These are phyloP conservation scores for Pseudopediastrum boryanum DNA, from an alignment of 139 green algal genomes.

Conservation along the genomic window DNA sequence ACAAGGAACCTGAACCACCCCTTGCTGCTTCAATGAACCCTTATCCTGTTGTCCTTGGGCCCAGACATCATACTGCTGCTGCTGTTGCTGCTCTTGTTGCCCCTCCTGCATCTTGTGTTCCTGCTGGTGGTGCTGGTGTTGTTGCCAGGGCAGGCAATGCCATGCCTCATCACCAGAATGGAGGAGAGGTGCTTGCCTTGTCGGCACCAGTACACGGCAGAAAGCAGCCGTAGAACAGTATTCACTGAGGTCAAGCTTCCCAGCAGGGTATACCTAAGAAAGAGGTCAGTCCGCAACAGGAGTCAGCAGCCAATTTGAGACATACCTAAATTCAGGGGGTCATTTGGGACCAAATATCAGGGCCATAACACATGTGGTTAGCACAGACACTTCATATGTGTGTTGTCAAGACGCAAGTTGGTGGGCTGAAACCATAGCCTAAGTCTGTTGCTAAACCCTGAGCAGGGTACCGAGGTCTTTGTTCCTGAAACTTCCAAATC, in stretches of 20 bases:
- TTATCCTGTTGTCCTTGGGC: no score
- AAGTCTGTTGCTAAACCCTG: no score
- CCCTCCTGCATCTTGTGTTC: not conserved
- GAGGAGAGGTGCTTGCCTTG: not conserved
- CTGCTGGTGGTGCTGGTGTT: not conserved
- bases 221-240: no score
- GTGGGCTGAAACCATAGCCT: not conserved
- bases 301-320: not conserved
- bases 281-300: not conserved
- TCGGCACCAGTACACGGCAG: no score
- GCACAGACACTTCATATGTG: not conserved
- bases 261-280: not conserved
- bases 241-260: not conserved
- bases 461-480: no score
- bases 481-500: not conserved
- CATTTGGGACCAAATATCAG: no score
- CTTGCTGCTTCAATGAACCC: no score
- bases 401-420: not conserved
- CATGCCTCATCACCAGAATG: not conserved
- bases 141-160: not conserved
- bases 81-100: slow-evolving; percentile 1
- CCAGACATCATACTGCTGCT: not conserved
- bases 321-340: no score
- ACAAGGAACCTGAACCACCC: no score
- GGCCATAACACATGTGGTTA: no score